Conservation (phyloP, 345 rosid genomes). For the Clarkia xantiana region DNA sequence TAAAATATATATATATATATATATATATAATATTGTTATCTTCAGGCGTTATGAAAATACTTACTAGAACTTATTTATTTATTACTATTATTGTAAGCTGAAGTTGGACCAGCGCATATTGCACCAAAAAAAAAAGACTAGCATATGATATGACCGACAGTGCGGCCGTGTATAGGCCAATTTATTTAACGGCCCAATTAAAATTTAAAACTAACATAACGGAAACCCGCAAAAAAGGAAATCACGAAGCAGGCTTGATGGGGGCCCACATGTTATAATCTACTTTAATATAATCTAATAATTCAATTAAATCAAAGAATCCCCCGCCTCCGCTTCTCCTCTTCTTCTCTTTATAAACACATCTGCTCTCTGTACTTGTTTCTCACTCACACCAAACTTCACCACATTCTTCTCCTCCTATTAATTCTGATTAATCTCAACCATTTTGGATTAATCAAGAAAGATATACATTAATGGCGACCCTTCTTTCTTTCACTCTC, state of each 20-base stretch:
- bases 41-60: too few species aligned
- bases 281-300: too few species aligned
- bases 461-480: constrained; percentile 12
- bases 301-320: constrained; percentile 18
- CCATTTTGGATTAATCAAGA: not conserved
- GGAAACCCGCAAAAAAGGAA: constrained; percentile 35
- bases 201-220: constrained; percentile 11
- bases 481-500: constrained; percentile 10
- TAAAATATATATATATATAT: too few species aligned
- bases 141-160: too few species aligned
- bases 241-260: constrained; percentile 28
- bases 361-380: not conserved
- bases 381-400: not conserved
- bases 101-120: too few species aligned
- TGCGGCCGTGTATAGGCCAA: not conserved
- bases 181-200: constrained; percentile 26
- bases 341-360: constrained; percentile 24
- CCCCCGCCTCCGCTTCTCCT: constrained; percentile 2
- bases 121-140: too few species aligned
- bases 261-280: constrained; percentile 21
- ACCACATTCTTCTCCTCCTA: constrained; percentile 4
- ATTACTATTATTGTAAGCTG: too few species aligned
- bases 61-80: too few species aligned
- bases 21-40: too few species aligned
- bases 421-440: not conserved